Base-by-base conservation (phyloP, 2,329 filamentous ascomycete species). In the Cordyceps fumosorosea region DNA sequence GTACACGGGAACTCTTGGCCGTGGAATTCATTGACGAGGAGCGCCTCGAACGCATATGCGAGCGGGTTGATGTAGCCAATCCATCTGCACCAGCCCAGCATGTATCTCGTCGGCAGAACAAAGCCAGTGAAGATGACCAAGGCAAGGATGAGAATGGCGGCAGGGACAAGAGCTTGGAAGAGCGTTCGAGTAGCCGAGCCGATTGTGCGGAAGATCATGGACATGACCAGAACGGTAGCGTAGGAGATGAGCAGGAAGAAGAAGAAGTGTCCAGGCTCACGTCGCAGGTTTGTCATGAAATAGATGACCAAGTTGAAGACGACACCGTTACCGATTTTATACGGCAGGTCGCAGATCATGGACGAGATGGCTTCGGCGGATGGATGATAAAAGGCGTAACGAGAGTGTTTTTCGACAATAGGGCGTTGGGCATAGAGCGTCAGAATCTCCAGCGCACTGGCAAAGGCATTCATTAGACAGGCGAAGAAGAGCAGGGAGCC, bases 401-500 rank as follows among this genome's bases (percentile, higher is more conserved):
- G 62, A 2, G 66, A 64, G 12, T 72, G 70, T 62, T 72, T 72
- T 47, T 69, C 65, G 3, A 72, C 63, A 20, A 72, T 68, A 0
- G 66, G 66, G 12, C 68, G 64, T 26, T 69, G 64, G 4, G 63
- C 51, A 34, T 69, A 69, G 63, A 71, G 59, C 0, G 90, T 92
- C 44, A 95, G 75, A 71, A 96, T 95, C 80, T 95, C 91, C 45
- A 95, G 82, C 62, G 89, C 89, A 71, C 85, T 89, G 65, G 87
- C 82, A 70, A 96, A 95, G 52, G 90, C 91, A 73, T 95, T 96
- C 78, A 95, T 87, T 64, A 96, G 80, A 69, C 92, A 87, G 67
- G 90, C 90, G 71, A 96, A 95, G 83, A 96, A 96, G 56, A 96
- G 79, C 26, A 96, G 80, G 51, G 89, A 87, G 66, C 89, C 90